Base-by-base conservation (phyloP, 1,284 basidiomycete species). In the Rhodotorula sp. region DNA sequence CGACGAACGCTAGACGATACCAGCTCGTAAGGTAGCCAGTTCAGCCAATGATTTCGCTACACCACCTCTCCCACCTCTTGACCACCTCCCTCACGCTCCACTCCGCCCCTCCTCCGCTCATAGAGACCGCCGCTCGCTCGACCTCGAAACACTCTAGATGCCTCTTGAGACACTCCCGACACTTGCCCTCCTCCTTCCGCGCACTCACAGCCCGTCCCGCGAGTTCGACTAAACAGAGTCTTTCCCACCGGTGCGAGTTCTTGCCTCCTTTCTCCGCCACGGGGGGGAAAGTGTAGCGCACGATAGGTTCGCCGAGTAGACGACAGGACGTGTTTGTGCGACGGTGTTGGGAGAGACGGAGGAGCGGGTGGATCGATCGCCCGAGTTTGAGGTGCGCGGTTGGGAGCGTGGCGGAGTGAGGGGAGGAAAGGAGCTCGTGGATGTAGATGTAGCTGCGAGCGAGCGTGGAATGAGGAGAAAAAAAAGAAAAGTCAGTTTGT, bases 201-300 rank as follows among this genome's bases (percentile, higher is more conserved):
- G 27, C 46, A 17, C 10, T 20, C 27, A 11, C 44, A 27, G 53
- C 62, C 7, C 73, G 39, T 6, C 76, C 75, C 0, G 72, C 73
- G 24, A 76, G 60, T 56, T 77, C 76, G 34, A 77, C 70, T 7
- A 77, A 56, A 53, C 73, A 72, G 27, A 77, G 58, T 29, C 76
- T 49, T 47, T 77, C 76, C 71, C 74, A 76, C 39, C 66, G 64
- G 29, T 72, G 71, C 56, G 74, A 71, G 51, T 73, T 60, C 17
- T 17, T 27, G 0, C 53, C 54, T 0, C 75, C 76, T 4, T 29
- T 36, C 0, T 58, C 57, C 2, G 67, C 62, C 39, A 67, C 36
- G 13, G 64, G 58, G 3, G 75, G 72, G 44, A 75, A 71, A 57
- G 75, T 69, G 56, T 67, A 74, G 1, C 75, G 72, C 0, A 76